Evolutionary conservation across 805 yeast genomes (phyloP).

Genomic region (Scheffersomyces amazonensis): DNA sequence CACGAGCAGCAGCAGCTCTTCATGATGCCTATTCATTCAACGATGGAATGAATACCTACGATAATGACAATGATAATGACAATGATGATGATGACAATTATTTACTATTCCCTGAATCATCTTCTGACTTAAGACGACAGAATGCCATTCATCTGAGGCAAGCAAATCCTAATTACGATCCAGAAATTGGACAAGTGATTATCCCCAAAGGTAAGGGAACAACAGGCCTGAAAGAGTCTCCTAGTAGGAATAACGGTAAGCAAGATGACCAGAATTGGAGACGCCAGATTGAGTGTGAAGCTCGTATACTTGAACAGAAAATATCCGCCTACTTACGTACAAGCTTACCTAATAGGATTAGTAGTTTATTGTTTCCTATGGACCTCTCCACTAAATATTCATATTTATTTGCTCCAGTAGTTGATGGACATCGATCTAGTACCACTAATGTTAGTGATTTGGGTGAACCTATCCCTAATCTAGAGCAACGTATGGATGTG

Average conservation of each 20-base stretch:
- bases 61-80: background rate
- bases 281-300: slow-evolving; percentile 7
- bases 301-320: slow-evolving; percentile 8
- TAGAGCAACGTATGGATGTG: slow-evolving; percentile 10
- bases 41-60: slow-evolving; percentile 1
- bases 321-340: slow-evolving; percentile 1
- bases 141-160: slow-evolving; percentile 26
- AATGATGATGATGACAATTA: slow-evolving; percentile 1
- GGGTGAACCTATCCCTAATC: background rate
- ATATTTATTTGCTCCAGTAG: too few relatives aligned
- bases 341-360: background rate
- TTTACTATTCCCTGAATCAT: background rate
- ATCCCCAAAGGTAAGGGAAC: background rate
- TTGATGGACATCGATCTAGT: too few relatives aligned
- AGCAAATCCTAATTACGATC: slow-evolving; percentile 3
- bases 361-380: background rate
- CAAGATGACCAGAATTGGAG: background rate
- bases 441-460: background rate
- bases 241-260: slow-evolving; percentile 1
- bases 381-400: background rate
- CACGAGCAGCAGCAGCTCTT: background rate
- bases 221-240: background rate
- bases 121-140: slow-evolving; percentile 19
- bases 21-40: background rate
- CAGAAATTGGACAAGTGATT: background rate